Conservation (phyloP, 371 early-diverging fungal genomes). For the Rhizomucor miehei region DNA sequence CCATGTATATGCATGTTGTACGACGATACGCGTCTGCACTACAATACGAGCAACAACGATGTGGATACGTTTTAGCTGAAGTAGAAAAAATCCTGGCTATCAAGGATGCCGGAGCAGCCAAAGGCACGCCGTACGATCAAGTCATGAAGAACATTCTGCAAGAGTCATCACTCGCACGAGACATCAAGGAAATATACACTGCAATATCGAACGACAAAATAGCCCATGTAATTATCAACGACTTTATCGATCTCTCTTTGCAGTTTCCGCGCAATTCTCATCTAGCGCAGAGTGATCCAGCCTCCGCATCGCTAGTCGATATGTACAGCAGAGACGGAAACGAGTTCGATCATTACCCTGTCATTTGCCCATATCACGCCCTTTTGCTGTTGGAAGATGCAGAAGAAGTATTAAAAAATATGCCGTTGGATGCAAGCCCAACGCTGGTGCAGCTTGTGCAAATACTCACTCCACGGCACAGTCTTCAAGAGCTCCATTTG, state of each 20-base stretch:
- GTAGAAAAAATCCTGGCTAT: constrained; percentile 68
- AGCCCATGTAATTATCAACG: constrained; percentile 73
- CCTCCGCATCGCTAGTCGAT: constrained; percentile 33
- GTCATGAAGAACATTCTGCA: constrained; percentile 37
- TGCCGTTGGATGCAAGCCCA: constrained; percentile 83
- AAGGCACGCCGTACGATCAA: constrained; percentile 38
- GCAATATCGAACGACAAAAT: constrained; percentile 52
- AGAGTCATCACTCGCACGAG: constrained; percentile 54
- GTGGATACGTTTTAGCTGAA: constrained; percentile 78
- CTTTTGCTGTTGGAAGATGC: constrained; percentile 81
- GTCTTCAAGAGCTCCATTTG: constrained; percentile 78
- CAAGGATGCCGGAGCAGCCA: constrained; percentile 55
- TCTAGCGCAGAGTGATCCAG: constrained; percentile 6
- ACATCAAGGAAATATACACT: constrained; percentile 59
- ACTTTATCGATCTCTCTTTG: constrained; percentile 74
- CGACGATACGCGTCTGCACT: constrained; percentile 72
- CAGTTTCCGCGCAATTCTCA: constrained; percentile 52
- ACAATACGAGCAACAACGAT: constrained; percentile 78
- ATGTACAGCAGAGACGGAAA: constrained; percentile 54
- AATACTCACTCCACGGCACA: constrained; percentile 84
- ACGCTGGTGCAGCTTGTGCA: constrained; percentile 83
- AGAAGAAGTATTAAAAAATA: constrained; percentile 73
- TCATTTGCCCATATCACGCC: constrained; percentile 84
- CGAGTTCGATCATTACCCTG: constrained; percentile 68
- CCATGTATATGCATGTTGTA: constrained; percentile 71